phyloP scores from a whole-genome alignment of 805 yeast species.

The Kuraishia molischiana region DNA sequence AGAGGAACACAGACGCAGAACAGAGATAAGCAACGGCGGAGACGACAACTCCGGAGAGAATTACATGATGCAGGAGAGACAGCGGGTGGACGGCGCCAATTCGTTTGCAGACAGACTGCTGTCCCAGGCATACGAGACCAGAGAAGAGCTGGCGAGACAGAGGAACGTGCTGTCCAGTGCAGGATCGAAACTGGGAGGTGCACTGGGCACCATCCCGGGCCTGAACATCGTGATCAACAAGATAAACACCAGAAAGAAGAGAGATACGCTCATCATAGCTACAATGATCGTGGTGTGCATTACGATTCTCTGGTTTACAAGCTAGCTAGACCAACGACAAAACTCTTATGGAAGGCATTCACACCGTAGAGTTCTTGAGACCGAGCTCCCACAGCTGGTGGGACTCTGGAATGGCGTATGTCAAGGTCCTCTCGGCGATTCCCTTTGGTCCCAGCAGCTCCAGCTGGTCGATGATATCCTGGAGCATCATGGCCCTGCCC shows the following conservation, averaged over 20 bases:
- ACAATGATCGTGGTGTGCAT: slow-evolving; percentile 64
- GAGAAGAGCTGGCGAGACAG: slow-evolving; percentile 77
- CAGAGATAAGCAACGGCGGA: slow-evolving; percentile 16
- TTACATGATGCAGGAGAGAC: slow-evolving; percentile 70
- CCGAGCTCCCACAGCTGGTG: slow-evolving; percentile 60
- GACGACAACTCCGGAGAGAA: slow-evolving; percentile 38
- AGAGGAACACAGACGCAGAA: slow-evolving; percentile 44
- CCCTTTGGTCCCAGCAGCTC: slow-evolving; percentile 48
- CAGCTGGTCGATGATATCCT: slow-evolving; percentile 72
- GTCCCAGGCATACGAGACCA: slow-evolving; percentile 79
- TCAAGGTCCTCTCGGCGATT: slow-evolving; percentile 44
- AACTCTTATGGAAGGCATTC: no score
- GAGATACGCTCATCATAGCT: slow-evolving; percentile 83
- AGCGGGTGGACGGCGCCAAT: slow-evolving; percentile 64
- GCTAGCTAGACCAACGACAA: slow-evolving; percentile 2
- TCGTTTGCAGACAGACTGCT: slow-evolving; percentile 70
- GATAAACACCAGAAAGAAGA: slow-evolving; percentile 80
- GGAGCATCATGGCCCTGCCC: slow-evolving; percentile 78
- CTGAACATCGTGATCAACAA: slow-evolving; percentile 62
- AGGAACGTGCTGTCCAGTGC: slow-evolving; percentile 53
- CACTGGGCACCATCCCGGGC: slow-evolving; percentile 73
- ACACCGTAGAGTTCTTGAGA: slow-evolving; percentile 7
- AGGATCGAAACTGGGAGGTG: slow-evolving; percentile 48
- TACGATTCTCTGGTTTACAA: slow-evolving; percentile 38
- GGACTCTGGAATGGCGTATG: slow-evolving; percentile 64